Percentiles rank a stretch among this genome's conserved stretches.
Conservation (phyloP, 495 filamentous ascomycete genomes). For the Aeminium ludgeri region DNA sequence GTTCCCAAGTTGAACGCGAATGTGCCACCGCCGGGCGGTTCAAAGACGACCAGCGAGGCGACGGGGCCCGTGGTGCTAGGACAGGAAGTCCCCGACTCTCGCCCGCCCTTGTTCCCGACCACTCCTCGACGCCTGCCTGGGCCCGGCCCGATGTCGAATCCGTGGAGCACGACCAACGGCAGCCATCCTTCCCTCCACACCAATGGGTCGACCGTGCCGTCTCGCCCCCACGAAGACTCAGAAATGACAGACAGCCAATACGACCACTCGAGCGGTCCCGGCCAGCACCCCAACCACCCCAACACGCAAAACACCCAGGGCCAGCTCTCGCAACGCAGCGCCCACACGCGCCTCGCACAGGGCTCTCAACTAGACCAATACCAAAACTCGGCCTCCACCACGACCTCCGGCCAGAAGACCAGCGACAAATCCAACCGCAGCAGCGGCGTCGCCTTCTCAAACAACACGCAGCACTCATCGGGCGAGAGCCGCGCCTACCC, state of each 20-base stretch:
- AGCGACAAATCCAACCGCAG: constrained; percentile 21
- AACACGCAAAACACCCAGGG: constrained; percentile 26
- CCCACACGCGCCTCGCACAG: constrained; percentile 55
- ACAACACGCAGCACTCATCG: constrained; percentile 48
- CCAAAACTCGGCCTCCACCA: constrained; percentile 71
- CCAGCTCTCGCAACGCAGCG: constrained; percentile 50
- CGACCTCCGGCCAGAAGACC: constrained; percentile 44
- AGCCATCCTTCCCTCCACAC: constrained; percentile 36
- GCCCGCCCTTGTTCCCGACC: constrained; percentile 28
- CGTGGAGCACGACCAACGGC: constrained; percentile 30
- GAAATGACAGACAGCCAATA: constrained; percentile 41
- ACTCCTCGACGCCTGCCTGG: constrained; percentile 34
- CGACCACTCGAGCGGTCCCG: constrained; percentile 31
- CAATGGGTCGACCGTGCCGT: constrained; percentile 52
- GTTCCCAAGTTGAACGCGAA: constrained; percentile 21
- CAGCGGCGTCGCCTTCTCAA: constrained; percentile 31
- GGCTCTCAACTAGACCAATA: constrained; percentile 62
- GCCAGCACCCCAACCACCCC: constrained; percentile 20
- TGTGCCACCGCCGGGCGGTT: constrained; percentile 34
- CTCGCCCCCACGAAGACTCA: constrained; percentile 35
- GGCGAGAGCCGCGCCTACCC: constrained; percentile 24
- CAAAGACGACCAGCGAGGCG: constrained; percentile 27
- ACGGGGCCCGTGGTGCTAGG: constrained; percentile 45
- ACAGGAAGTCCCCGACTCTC: constrained; percentile 31
- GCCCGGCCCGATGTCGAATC: constrained; percentile 33